A percentile compares a stretch with the other conserved stretches of the same genome.
Conservation (phyloP, 805 yeast species). For the Hanseniaspora jakobsenii region DNA sequence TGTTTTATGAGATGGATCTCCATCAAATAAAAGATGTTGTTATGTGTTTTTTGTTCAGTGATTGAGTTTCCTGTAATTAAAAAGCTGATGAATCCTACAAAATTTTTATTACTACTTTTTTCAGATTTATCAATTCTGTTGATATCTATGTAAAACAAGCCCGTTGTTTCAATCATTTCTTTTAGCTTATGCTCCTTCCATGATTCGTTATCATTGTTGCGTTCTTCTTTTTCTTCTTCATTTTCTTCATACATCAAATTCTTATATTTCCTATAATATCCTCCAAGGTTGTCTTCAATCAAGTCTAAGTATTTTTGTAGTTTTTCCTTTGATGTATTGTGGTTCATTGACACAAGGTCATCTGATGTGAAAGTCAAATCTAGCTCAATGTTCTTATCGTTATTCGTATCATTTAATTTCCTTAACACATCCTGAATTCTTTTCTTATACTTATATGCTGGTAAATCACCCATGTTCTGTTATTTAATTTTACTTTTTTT, state of each 20-base stretch:
- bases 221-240: no score
- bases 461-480: no score
- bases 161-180: slow-evolving; percentile 8
- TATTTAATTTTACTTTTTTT: no score
- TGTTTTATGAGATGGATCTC: slow-evolving; percentile 3
- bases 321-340: neutral
- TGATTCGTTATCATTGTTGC: neutral
- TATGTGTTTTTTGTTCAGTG: neutral
- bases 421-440: no score
- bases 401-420: no score
- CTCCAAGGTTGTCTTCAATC: neutral
- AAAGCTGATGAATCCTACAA: slow-evolving; percentile 9
- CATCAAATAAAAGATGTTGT: slow-evolving; percentile 7
- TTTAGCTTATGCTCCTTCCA: slow-evolving; percentile 2
- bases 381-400: neutral
- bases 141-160: slow-evolving; percentile 2
- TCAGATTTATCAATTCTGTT: neutral
- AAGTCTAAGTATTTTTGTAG: neutral
- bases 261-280: neutral
- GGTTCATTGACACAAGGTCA: neutral
- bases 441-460: no score
- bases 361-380: slow-evolving; percentile 1
- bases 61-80: neutral
- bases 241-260: neutral
- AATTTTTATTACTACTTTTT: no score